These are phyloP conservation scores for Batkoa obscura DNA, from an alignment of 371 early-diverging fungal genomes.

Conservation along the genomic window DNA sequence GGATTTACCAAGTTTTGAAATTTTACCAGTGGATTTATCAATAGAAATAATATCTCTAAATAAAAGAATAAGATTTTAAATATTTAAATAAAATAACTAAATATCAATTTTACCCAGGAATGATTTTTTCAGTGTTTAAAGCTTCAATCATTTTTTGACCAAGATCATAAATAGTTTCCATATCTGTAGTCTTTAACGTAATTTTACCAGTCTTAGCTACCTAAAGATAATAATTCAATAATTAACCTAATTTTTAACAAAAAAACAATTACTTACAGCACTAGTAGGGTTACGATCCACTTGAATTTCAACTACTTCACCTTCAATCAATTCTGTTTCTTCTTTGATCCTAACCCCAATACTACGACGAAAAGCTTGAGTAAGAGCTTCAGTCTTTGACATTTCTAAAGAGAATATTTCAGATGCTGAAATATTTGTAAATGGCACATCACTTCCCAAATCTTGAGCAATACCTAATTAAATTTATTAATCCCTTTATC, in stretches of 20 bases:
- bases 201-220: slow-evolving; percentile 88
- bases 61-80: not conserved
- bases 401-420: slow-evolving; percentile 97
- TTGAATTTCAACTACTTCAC: slow-evolving; percentile 97
- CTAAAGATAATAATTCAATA: not conserved
- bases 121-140: slow-evolving; percentile 92
- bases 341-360: slow-evolving; percentile 97
- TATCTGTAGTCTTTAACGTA: slow-evolving; percentile 97
- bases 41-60: slow-evolving; percentile 90
- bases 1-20: slow-evolving; percentile 92
- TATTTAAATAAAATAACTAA: not conserved
- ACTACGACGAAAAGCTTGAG: slow-evolving; percentile 93
- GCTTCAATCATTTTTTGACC: slow-evolving; percentile 97
- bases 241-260: not conserved
- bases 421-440: slow-evolving; percentile 88
- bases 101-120: slow-evolving; percentile 50
- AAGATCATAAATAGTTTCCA: slow-evolving; percentile 98
- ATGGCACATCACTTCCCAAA: slow-evolving; percentile 86
- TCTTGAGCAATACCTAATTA: slow-evolving; percentile 64
- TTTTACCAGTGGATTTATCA: slow-evolving; percentile 96
- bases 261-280: slow-evolving; percentile 28
- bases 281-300: slow-evolving; percentile 85
- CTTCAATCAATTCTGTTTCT: slow-evolving; percentile 94
- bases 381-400: slow-evolving; percentile 96
- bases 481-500: too few species aligned